phyloP scores from a whole-genome alignment of 441 rosid genomes.

The Euphorbia schlechtendalii region DNA sequence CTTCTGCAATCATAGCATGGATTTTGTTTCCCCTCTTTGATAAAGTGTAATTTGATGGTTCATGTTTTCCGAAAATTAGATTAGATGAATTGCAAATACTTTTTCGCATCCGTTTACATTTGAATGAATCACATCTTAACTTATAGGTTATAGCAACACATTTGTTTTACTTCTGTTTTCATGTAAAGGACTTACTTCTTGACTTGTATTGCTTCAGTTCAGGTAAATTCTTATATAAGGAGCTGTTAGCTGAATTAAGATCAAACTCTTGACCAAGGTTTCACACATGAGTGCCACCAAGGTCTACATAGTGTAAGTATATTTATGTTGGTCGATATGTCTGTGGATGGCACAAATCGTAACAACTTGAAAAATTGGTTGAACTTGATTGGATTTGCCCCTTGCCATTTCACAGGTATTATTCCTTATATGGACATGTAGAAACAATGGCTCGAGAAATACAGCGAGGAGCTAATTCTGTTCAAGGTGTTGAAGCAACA shows the following conservation, averaged over 20 bases:
- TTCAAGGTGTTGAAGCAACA: slow-evolving; percentile 75
- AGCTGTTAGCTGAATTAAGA: slow-evolving; percentile 4
- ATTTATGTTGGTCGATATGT: not conserved
- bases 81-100: too few species aligned
- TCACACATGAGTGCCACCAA: slow-evolving; percentile 52
- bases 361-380: not conserved
- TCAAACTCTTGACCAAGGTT: not conserved
- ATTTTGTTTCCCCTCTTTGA: not conserved
- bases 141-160: too few species aligned
- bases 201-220: slow-evolving; percentile 6
- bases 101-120: too few species aligned
- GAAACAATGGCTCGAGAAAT: slow-evolving; percentile 80
- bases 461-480: slow-evolving; percentile 63
- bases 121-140: too few species aligned
- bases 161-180: too few species aligned
- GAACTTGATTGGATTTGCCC: not conserved
- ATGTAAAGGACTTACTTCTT: not conserved
- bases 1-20: not conserved
- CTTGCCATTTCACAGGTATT: slow-evolving; percentile 33
- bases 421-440: slow-evolving; percentile 72
- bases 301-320: slow-evolving; percentile 64
- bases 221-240: slow-evolving; percentile 9
- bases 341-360: not conserved
- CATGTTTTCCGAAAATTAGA: too few species aligned
- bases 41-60: not conserved